A percentile compares a stretch with the other conserved stretches of the same genome.
These are phyloP conservation scores for Tubosaeta sp. DNA, from an alignment of 768 basidiomycete genomes.

Conservation along the genomic window DNA sequence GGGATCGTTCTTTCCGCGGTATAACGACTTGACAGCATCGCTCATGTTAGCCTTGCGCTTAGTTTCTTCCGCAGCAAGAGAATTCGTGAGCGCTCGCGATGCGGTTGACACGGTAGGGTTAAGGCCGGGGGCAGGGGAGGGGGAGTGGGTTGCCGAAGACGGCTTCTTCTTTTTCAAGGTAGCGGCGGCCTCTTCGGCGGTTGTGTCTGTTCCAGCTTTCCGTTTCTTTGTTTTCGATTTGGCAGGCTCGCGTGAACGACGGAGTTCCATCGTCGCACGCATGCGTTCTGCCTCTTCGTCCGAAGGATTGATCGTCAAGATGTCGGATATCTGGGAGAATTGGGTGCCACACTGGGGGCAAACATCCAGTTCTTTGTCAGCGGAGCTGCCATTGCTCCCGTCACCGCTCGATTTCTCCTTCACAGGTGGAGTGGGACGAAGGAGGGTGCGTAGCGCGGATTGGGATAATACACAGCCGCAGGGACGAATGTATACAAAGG, in stretches of 20 bases:
- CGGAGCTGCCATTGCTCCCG: conserved; percentile 23
- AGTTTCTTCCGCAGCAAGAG: conserved; percentile 75
- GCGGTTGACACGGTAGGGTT: conserved; percentile 53
- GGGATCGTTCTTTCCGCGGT: conserved; percentile 50
- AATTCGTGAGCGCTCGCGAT: conserved; percentile 63
- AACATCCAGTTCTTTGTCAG: conserved; percentile 41
- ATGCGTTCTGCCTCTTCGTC: conserved; percentile 62
- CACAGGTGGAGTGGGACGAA: conserved; percentile 27
- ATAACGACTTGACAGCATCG: conserved; percentile 80
- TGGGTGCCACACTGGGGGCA: conserved; percentile 78
- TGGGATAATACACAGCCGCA: conserved; percentile 94
- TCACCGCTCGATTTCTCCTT: conserved; percentile 19
- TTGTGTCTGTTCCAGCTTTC: conserved; percentile 42
- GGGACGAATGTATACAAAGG: conserved; percentile 80
- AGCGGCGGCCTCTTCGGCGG: conserved; percentile 25
- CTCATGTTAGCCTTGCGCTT: conserved; percentile 84
- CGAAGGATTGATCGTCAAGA: conserved; percentile 66
- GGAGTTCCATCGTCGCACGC: conserved; percentile 50
- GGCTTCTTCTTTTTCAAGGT: conserved; percentile 43
- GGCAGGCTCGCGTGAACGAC: conserved; percentile 50
- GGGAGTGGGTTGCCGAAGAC: conserved; percentile 7
- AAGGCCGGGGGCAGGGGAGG: conserved; percentile 27
- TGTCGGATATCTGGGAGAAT: conserved; percentile 53
- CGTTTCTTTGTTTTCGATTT: conserved; percentile 58
- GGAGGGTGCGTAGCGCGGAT: conserved; percentile 65